These are phyloP conservation scores for Naganishia friedmannii DNA, from an alignment of 768 basidiomycete species.

Conservation along the genomic window DNA sequence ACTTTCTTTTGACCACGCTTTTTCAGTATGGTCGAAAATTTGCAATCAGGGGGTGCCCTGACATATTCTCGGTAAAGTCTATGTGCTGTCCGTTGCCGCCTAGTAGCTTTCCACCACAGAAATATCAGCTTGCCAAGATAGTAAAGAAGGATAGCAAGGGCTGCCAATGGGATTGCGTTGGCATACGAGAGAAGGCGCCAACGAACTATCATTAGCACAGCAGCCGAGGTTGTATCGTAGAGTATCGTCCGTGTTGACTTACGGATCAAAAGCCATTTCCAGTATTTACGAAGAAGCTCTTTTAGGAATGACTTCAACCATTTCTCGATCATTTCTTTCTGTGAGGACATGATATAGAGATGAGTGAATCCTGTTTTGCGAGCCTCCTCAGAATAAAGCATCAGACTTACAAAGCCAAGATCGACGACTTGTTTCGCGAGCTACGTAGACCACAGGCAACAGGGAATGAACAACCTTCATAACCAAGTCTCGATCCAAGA, in stretches of 20 bases:
- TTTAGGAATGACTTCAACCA: background rate
- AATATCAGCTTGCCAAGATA: constrained; percentile 2
- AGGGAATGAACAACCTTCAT: too few relatives aligned
- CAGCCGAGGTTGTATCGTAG: too few relatives aligned
- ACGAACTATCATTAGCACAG: too few relatives aligned
- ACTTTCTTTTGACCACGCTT: background rate
- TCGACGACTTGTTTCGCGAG: background rate
- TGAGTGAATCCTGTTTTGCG: background rate
- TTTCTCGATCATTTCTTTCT: background rate
- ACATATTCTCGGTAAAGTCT: constrained; percentile 2
- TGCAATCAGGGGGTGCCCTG: background rate
- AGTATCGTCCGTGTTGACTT: background rate
- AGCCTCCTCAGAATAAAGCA: background rate
- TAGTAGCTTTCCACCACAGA: background rate
- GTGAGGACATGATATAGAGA: background rate
- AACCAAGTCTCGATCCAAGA: background rate
- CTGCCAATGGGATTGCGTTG: background rate
- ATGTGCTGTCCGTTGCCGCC: background rate
- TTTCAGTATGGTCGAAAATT: background rate
- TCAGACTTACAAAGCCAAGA: background rate
- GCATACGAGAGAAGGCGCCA: background rate
- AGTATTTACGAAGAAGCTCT: background rate
- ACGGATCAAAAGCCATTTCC: constrained; percentile 1
- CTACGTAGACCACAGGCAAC: background rate
- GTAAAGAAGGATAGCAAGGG: background rate